phyloP scores from a whole-genome alignment of 139 green algal species.

The Bryopsis sp. region DNA sequence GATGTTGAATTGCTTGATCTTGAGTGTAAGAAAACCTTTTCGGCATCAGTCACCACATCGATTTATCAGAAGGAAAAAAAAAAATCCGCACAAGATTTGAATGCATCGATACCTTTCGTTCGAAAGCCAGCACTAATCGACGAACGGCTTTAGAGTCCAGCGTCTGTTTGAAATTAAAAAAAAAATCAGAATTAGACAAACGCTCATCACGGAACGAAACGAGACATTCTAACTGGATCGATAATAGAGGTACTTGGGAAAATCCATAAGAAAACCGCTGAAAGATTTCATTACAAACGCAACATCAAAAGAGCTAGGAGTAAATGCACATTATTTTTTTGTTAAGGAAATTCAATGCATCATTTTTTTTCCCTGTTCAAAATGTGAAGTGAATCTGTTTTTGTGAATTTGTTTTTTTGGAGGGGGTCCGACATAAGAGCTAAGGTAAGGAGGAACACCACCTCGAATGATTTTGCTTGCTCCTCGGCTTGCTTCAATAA shows the following conservation, averaged over 20 bases:
- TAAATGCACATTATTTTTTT: conserved; percentile 11
- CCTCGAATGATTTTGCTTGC: conserved; percentile 44
- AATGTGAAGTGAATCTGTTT: too few species aligned
- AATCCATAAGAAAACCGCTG: too few species aligned
- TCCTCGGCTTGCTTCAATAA: conserved; percentile 67
- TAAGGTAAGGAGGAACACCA: conserved; percentile 1
- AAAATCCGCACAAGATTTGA: neutral
- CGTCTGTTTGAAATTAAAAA: too few species aligned
- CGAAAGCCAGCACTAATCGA: too few species aligned
- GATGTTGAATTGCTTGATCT: too few species aligned
- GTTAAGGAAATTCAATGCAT: conserved; percentile 16
- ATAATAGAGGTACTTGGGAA: too few species aligned
- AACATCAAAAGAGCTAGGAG: neutral
- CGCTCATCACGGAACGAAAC: too few species aligned
- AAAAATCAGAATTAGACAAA: too few species aligned
- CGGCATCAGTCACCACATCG: neutral
- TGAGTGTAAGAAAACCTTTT: neutral
- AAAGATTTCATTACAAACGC: neutral
- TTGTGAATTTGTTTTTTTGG: neutral
- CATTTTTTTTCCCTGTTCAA: too few species aligned
- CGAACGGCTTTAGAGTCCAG: too few species aligned
- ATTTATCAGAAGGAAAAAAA: neutral
- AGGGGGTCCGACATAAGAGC: neutral
- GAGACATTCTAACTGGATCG: too few species aligned
- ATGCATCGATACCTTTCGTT: too few species aligned